Evolutionary conservation across 768 basidiomycete species (phyloP).

Genomic region (Naganishia friedmannii): DNA sequence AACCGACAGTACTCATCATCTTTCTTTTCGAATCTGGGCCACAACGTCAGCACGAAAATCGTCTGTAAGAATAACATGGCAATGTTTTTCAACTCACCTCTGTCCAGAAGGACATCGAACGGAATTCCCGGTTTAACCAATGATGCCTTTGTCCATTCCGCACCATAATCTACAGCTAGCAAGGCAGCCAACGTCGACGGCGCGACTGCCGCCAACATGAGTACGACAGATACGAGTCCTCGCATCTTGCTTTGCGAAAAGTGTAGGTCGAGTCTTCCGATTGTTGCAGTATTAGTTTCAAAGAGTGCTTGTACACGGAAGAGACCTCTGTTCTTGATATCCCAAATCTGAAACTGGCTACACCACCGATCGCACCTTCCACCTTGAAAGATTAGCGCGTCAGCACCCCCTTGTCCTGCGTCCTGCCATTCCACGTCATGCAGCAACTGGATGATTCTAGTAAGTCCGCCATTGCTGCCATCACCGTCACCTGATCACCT

Average conservation of each 20-base stretch:
- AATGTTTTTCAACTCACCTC: conserved; percentile 45
- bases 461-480: neutral
- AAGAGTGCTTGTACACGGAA: no score
- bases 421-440: conserved; percentile 20
- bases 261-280: neutral
- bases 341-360: neutral
- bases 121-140: conserved; percentile 90
- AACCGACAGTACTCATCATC: conserved; percentile 81
- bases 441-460: neutral
- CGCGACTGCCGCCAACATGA: conserved; percentile 42
- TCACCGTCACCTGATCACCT: neutral
- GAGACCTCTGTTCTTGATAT: neutral
- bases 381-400: conserved; percentile 21
- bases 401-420: neutral
- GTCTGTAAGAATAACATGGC: neutral
- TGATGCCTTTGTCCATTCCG: conserved; percentile 95
- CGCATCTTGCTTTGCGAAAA: conserved; percentile 24
- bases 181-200: conserved; percentile 61
- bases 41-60: neutral
- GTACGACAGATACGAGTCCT: conserved; percentile 29
- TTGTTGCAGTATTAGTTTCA: no score
- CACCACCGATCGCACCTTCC: conserved; percentile 22
- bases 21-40: conserved; percentile 82
- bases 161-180: conserved; percentile 95
- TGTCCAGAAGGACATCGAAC: conserved; percentile 93